phyloP scores from a whole-genome alignment of 2,329 filamentous ascomycete genomes.

The Verticillium alfalfae region DNA sequence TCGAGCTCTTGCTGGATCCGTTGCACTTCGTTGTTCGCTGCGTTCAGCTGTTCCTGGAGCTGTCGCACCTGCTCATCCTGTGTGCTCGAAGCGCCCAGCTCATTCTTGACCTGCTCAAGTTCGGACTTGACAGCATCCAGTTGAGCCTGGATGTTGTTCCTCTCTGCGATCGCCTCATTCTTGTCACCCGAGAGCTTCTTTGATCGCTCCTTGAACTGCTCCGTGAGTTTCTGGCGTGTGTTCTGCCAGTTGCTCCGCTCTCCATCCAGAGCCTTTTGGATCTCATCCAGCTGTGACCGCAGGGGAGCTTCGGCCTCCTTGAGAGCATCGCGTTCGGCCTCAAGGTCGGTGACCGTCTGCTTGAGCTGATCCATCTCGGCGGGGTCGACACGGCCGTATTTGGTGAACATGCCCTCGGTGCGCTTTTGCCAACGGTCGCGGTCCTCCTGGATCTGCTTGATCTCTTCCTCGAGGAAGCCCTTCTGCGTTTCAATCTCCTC shows the following conservation, averaged over 20 bases:
- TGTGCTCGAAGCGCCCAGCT: background rate
- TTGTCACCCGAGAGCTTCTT: constrained; percentile 49
- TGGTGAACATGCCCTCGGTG: constrained; percentile 90
- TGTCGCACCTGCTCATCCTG: constrained; percentile 11
- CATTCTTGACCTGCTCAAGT: constrained; percentile 40
- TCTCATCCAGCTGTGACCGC: constrained; percentile 46
- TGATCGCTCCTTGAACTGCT: constrained; percentile 59
- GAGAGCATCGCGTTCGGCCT: constrained; percentile 58
- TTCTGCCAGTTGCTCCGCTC: constrained; percentile 51
- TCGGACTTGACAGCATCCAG: constrained; percentile 46
- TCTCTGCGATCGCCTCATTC: constrained; percentile 45
- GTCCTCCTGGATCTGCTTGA: constrained; percentile 84
- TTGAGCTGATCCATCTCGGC: constrained; percentile 88
- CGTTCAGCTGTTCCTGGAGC: constrained; percentile 43
- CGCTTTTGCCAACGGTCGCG: constrained; percentile 94
- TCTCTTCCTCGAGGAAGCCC: constrained; percentile 77
- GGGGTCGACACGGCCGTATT: constrained; percentile 92
- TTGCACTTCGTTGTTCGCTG: constrained; percentile 49
- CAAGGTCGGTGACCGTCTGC: constrained; percentile 62
- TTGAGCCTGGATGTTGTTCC: constrained; percentile 44
- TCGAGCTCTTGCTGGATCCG: constrained; percentile 32
- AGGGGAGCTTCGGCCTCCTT: constrained; percentile 45
- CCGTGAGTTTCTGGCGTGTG: constrained; percentile 47
- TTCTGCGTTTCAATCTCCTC: constrained; percentile 77
- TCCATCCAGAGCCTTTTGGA: constrained; percentile 45